A percentile compares a stretch with the other conserved stretches of the same genome.
phyloP scores from a whole-genome alignment of 148 eudicot genomes.

The Gaultheria prostrata region DNA sequence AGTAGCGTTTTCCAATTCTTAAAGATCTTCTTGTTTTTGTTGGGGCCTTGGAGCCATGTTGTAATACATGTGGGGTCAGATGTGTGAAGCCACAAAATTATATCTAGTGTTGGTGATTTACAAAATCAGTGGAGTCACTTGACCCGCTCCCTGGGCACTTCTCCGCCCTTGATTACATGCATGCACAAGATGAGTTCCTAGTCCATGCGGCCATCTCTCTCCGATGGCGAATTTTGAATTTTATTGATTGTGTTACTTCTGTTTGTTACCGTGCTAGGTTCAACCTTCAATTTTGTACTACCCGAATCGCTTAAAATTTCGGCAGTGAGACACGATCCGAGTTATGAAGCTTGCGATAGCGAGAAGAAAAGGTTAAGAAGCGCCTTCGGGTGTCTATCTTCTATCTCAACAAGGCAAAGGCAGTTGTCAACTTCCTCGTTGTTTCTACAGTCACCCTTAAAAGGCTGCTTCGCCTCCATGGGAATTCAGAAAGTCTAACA shows the following conservation, averaged over 20 bases:
- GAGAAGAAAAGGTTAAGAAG: slow-evolving; percentile 67
- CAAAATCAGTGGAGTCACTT: neutral
- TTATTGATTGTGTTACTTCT: neutral
- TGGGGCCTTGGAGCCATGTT: neutral
- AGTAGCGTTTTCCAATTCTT: neutral
- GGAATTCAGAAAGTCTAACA: slow-evolving; percentile 54
- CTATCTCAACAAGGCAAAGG: slow-evolving; percentile 69
- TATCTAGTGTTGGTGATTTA: neutral
- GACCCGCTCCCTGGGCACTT: neutral
- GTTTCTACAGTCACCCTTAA: slow-evolving; percentile 70
- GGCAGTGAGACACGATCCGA: slow-evolving; percentile 53
- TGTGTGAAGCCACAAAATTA: neutral
- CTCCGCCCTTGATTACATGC: neutral
- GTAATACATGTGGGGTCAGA: neutral
- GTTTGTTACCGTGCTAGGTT: slow-evolving; percentile 40
- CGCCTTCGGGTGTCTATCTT: slow-evolving; percentile 63
- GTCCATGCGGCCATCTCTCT: neutral
- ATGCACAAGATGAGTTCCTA: neutral
- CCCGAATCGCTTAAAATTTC: slow-evolving; percentile 71
- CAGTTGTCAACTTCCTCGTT: slow-evolving; percentile 74
- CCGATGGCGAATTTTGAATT: neutral
- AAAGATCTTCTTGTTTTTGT: neutral
- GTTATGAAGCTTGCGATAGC: slow-evolving; percentile 39
- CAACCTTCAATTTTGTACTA: slow-evolving; percentile 66
- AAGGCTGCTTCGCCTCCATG: slow-evolving; percentile 59